Base-by-base conservation (phyloP, 345 rosid genomes). In the Eucalyptus marginata region DNA sequence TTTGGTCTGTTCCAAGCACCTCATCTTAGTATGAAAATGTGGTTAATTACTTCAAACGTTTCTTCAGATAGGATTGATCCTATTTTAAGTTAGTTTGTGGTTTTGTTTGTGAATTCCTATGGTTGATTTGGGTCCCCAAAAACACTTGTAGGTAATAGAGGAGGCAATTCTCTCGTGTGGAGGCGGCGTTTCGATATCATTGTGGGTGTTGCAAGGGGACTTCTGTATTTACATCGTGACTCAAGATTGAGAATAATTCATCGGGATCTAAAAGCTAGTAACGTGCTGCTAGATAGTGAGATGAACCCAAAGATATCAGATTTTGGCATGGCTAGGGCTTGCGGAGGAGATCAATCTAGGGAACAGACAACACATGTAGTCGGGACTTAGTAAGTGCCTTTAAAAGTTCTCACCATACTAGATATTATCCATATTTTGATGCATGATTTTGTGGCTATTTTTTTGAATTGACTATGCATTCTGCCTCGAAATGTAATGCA, bases 241-340 rank as follows among this genome's bases (percentile, higher is more conserved):
- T 92, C 93, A 11, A 87, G 92, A 7, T 87, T 89, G 50, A 84
- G 91, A 86, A 90, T 92, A 80, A 90, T 92, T 31, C 93, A 92
- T 64, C 51, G 92, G 83, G 92, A 91, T 81, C 90, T 91, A 27
- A 91, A 91, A 76, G 90, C 90, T 29, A 89, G 93, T 52, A 90
- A 92, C 25, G 86, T 92, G 58, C 51, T 92, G 15, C 68, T 92
- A 7, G 93, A 92, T 81, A 59, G 49, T 20, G 83, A 92, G 18
- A 92, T 92, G 93, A 91, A 90, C 54, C 91, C 92, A 18, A 91
- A 92, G 84, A 92, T 91, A 62, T 90, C 93, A 6, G 92, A 92
- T 33, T 92, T 92, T 13, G 93, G 93, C n/a, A 49, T 92, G 90
- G 92, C 93, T 2, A 90, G 91, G 86, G 90, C 76, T 20, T 90